phyloP scores from a whole-genome alignment of 2,329 filamentous ascomycete genomes.

The Aspergillus sp. region DNA sequence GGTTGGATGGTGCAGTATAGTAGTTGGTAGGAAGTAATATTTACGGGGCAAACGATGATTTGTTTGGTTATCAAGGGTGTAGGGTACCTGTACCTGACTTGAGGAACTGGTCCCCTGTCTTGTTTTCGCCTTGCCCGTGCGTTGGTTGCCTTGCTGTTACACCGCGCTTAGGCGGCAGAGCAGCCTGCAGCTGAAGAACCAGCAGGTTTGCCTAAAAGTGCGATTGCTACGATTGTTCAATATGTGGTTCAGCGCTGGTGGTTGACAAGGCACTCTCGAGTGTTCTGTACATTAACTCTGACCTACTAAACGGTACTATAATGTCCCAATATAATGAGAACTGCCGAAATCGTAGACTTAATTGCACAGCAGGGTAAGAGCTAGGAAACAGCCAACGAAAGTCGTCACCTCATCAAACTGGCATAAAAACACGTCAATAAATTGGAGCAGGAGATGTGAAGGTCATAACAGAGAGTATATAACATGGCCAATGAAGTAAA shows the following conservation, averaged over 20 bases:
- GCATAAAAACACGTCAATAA: conserved; percentile 3
- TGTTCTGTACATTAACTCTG: conserved; percentile 1
- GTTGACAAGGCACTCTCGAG: conserved; percentile 6
- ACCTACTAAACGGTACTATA: not conserved
- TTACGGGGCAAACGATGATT: not conserved
- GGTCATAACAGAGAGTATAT: conserved; percentile 5
- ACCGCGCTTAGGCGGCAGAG: not conserved
- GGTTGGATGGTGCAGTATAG: not conserved
- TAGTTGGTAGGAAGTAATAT: not conserved
- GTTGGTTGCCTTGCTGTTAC: not conserved
- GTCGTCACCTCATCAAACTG: conserved; percentile 13
- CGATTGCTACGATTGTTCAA: not conserved
- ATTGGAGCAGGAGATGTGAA: conserved; percentile 1
- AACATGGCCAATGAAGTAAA: not conserved
- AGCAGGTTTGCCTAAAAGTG: not conserved
- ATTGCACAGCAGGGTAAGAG: not conserved
- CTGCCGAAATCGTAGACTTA: not conserved
- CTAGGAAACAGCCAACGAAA: not conserved
- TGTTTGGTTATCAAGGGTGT: not conserved
- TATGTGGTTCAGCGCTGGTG: not conserved
- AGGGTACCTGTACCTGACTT: not conserved
- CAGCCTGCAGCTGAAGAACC: not conserved
- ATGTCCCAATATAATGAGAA: not conserved
- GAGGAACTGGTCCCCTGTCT: not conserved
- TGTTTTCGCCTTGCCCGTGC: not conserved